Percentiles rank a stretch among this genome's conserved stretches.
These are phyloP conservation scores for Solanum sejunctum DNA, from an alignment of 257 asterid species.

Conservation along the genomic window DNA sequence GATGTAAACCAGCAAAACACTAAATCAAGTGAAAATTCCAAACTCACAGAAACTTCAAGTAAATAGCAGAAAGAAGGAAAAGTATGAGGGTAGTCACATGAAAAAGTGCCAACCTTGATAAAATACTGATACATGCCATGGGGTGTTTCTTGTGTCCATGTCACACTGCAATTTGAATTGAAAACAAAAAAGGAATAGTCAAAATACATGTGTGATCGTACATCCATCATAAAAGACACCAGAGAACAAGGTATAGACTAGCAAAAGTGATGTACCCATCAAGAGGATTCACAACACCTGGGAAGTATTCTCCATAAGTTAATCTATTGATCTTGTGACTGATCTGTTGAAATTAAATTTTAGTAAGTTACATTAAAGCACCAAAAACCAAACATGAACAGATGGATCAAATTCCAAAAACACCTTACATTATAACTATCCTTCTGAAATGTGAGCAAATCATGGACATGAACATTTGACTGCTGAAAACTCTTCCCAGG, in stretches of 20 bases:
- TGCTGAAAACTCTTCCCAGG: conserved; percentile 99
- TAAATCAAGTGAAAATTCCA: background rate
- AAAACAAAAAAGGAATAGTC: conserved; percentile 2
- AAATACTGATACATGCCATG: conserved; percentile 91
- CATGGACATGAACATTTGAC: conserved; percentile 81
- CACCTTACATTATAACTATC: conserved; percentile 88
- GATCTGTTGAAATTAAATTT: conserved; percentile 33
- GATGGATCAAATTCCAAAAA: background rate
- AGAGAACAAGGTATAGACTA: background rate
- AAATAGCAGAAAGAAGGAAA: background rate
- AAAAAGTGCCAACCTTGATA: conserved; percentile 54
- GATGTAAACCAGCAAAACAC: background rate
- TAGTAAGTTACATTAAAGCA: background rate
- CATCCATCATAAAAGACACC: background rate
- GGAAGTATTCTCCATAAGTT: conserved; percentile 79
- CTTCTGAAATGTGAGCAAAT: conserved; percentile 79
- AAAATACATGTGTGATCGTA: background rate
- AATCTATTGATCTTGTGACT: conserved; percentile 88
- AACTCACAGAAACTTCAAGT: background rate
- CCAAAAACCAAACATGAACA: background rate
- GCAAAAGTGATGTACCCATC: conserved; percentile 53
- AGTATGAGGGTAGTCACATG: background rate
- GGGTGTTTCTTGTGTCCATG: conserved; percentile 72
- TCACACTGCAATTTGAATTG: conserved; percentile 37
- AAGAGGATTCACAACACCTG: conserved; percentile 95